Conservation (phyloP, 23 red algal species). For the Gracilaria domingensis region DNA sequence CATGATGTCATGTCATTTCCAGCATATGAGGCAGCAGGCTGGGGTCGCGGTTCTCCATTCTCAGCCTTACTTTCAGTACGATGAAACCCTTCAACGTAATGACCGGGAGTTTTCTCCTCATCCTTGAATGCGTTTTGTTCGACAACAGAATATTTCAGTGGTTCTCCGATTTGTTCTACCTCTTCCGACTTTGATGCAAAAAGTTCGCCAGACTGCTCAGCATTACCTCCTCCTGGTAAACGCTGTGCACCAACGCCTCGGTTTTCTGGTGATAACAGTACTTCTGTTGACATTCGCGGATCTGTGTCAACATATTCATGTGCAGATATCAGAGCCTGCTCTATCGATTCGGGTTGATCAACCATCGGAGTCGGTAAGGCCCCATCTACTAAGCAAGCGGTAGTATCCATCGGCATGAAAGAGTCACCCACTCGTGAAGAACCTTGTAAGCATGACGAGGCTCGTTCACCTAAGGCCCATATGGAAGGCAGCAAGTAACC, state of each 20-base stretch:
- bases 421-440: conserved; percentile 16
- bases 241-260: not conserved
- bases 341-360: conserved; percentile 71
- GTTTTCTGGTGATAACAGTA: conserved; percentile 11
- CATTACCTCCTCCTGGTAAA: not conserved
- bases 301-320: conserved; percentile 15
- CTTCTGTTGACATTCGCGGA: not conserved
- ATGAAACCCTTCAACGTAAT: not conserved
- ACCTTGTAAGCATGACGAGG: conserved; percentile 15
- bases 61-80: not conserved
- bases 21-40: not conserved
- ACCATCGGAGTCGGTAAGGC: conserved; percentile 53
- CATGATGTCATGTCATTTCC: not conserved
- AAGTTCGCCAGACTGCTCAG: conserved; percentile 1
- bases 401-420: conserved; percentile 47
- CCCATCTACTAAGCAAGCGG: conserved; percentile 58
- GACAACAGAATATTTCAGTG: not conserved
- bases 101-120: not conserved
- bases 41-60: not conserved
- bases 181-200: conserved; percentile 9
- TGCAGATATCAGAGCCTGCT: conserved; percentile 53
- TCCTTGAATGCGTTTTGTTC: not conserved
- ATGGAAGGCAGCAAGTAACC: conserved; percentile 34
- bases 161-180: not conserved
- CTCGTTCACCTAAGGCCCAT: conserved; percentile 55